phyloP scores from a whole-genome alignment of 352 stramenopile species.

The Globisporangium echinulatum region DNA sequence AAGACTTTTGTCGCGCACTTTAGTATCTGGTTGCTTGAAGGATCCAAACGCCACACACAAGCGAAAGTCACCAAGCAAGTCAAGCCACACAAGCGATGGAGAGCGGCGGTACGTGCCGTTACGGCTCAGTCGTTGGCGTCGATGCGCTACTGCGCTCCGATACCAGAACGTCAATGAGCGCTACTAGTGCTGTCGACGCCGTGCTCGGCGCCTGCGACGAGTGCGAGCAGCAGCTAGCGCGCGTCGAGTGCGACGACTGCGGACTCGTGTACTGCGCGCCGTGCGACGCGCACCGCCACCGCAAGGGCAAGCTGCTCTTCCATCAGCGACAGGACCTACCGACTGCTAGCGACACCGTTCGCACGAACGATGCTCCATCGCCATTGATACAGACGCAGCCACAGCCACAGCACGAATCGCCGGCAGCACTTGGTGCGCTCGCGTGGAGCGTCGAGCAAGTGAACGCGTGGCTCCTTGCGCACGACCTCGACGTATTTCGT shows the following conservation, averaged over 20 bases:
- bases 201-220: constrained; percentile 49
- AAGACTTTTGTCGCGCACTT: no score
- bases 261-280: constrained; percentile 61
- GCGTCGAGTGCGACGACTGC: constrained; percentile 63
- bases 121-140: constrained; percentile 33
- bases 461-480: constrained; percentile 46
- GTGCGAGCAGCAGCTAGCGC: constrained; percentile 43
- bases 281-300: constrained; percentile 66
- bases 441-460: constrained; percentile 41
- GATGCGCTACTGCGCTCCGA: constrained; percentile 16
- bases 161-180: neutral
- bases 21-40: neutral
- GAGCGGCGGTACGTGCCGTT: constrained; percentile 26
- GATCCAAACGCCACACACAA: neutral
- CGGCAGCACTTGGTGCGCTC: neutral
- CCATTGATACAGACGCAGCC: neutral
- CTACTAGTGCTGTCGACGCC: neutral
- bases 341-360: neutral
- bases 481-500: constrained; percentile 56
- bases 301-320: constrained; percentile 77
- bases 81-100: neutral
- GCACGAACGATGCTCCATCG: no score
- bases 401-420: neutral
- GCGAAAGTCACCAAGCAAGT: no score
- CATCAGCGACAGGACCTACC: constrained; percentile 35